Conservation (phyloP, 2,329 filamentous ascomycete genomes). For the Sporothrix brunneoviolacea region DNA sequence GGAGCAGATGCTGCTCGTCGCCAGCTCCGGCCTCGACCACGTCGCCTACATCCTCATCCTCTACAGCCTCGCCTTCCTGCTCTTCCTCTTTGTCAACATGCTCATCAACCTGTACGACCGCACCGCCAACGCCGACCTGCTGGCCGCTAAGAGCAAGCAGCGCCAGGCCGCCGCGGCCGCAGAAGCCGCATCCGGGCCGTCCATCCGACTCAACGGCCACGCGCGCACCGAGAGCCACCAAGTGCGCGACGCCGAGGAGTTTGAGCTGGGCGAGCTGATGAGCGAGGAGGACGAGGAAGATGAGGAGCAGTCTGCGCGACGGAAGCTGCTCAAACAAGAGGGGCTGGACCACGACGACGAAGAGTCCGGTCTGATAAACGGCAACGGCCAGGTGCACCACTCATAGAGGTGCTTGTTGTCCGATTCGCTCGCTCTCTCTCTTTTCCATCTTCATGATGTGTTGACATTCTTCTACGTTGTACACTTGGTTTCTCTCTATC, state of each 20-base stretch:
- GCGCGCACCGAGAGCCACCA: slow-evolving; percentile 43
- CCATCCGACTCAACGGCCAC: slow-evolving; percentile 27
- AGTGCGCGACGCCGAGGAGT: slow-evolving; percentile 79
- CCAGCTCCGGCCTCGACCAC: slow-evolving; percentile 69
- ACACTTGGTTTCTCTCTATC: neutral
- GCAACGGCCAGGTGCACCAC: slow-evolving; percentile 19
- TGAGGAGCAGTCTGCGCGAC: slow-evolving; percentile 36
- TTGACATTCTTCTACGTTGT: neutral
- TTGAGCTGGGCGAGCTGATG: slow-evolving; percentile 84
- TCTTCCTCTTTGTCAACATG: slow-evolving; percentile 88
- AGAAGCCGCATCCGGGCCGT: too few relatives aligned
- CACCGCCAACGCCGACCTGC: slow-evolving; percentile 31
- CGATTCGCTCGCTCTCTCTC: too few relatives aligned
- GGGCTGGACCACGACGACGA: slow-evolving; percentile 23
- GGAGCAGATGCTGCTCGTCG: slow-evolving; percentile 82
- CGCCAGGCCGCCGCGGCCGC: neutral
- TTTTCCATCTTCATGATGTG: too few relatives aligned
- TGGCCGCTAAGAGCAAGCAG: slow-evolving; percentile 14
- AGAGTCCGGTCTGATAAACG: slow-evolving; percentile 4
- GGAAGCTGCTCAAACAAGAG: slow-evolving; percentile 29
- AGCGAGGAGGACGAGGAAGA: slow-evolving; percentile 84
- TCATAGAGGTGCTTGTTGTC: slow-evolving; percentile 1
- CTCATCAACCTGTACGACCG: slow-evolving; percentile 79
- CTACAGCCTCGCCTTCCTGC: slow-evolving; percentile 80
- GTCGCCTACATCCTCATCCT: slow-evolving; percentile 89